Percentiles rank a stretch among this genome's conserved stretches.
phyloP scores from a whole-genome alignment of 2,329 filamentous ascomycete genomes.

The Aspergillus hortae region DNA sequence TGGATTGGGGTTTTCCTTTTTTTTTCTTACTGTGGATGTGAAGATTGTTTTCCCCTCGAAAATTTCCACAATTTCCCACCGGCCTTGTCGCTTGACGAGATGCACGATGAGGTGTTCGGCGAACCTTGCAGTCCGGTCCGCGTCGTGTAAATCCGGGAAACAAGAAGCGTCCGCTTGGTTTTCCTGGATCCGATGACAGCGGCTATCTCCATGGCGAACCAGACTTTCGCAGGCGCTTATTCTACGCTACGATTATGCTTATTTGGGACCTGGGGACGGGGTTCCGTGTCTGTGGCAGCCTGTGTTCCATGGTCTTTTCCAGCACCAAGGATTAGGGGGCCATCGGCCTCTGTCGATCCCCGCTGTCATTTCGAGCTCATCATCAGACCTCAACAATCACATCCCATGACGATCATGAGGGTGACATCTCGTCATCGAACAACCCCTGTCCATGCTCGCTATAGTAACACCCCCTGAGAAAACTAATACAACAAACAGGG shows the following conservation, averaged over 20 bases:
- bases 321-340: background rate
- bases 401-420: background rate
- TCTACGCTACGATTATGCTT: slow-evolving; percentile 25
- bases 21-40: background rate
- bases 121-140: slow-evolving; percentile 12
- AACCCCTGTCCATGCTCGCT: too few species aligned
- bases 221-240: slow-evolving; percentile 19
- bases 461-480: background rate
- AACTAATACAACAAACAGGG: background rate
- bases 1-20: too few species aligned
- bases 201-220: slow-evolving; percentile 21
- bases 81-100: slow-evolving; percentile 13
- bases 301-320: slow-evolving; percentile 8
- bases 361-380: background rate
- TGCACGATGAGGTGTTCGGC: slow-evolving; percentile 22
- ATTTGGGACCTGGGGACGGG: slow-evolving; percentile 15
- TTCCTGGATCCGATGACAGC: slow-evolving; percentile 12
- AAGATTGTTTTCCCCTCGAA: background rate
- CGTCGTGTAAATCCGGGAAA: slow-evolving; percentile 5
- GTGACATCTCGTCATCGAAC: too few species aligned
- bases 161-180: background rate
- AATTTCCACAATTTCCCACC: slow-evolving; percentile 6
- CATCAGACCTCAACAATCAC: background rate
- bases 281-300: slow-evolving; percentile 6
- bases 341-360: background rate